Percentiles rank a stretch among this genome's conserved stretches.
Evolutionary conservation across 495 filamentous ascomycete species (phyloP).

Genomic region (Hypoxylon perforatum): DNA sequence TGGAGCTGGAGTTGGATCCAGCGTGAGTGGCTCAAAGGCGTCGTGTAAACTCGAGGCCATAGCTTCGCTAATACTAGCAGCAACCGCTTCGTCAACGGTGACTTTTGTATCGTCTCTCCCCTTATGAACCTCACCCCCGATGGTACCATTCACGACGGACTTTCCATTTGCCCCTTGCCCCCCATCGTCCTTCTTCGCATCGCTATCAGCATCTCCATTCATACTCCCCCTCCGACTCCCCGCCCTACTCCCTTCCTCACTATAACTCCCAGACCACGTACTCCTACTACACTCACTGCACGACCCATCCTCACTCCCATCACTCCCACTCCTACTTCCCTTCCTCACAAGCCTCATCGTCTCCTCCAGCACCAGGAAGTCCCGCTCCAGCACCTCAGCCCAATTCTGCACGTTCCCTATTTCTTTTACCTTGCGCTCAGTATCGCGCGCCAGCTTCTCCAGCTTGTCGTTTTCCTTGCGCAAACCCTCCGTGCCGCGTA

Average conservation of each 20-base stretch:
- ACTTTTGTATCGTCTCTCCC: conserved; percentile 9
- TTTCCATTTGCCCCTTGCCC: conserved; percentile 17
- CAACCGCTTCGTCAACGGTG: conserved; percentile 33
- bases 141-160: background rate
- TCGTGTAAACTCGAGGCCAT: conserved; percentile 41
- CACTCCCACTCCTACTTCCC: conserved; percentile 44
- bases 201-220: conserved; percentile 23
- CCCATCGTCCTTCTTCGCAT: conserved; percentile 20
- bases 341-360: conserved; percentile 74
- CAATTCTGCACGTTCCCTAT: conserved; percentile 97
- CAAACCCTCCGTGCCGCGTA: conserved; percentile 71
- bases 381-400: conserved; percentile 95
- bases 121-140: background rate
- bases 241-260: conserved; percentile 43
- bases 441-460: conserved; percentile 73
- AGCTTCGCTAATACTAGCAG: conserved; percentile 42
- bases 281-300: conserved; percentile 46
- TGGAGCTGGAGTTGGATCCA: conserved; percentile 8
- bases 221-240: conserved; percentile 47
- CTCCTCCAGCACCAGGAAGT: conserved; percentile 89
- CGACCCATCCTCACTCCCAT: conserved; percentile 34
- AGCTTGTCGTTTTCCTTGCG: conserved; percentile 77
- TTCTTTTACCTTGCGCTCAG: conserved; percentile 83
- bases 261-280: conserved; percentile 52
- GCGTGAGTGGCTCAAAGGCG: conserved; percentile 12